Conservation (phyloP, 148 eudicot species). For the Rhododendron ovatum region DNA sequence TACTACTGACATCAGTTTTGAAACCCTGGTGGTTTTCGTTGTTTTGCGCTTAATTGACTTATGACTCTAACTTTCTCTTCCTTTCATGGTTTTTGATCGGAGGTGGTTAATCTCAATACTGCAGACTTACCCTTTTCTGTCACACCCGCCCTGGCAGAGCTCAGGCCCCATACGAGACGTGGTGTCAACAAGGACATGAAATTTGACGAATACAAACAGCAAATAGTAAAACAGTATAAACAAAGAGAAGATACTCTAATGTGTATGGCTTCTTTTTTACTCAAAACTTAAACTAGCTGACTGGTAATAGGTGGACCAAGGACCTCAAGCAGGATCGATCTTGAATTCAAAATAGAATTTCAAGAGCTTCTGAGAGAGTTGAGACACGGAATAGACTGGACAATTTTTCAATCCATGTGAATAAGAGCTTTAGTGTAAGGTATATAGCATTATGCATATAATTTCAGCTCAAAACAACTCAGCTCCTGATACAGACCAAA, state of each 20-base stretch:
- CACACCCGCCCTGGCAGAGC: background rate
- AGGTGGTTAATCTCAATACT: background rate
- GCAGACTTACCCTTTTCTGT: background rate
- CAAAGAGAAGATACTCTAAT: background rate
- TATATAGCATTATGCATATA: no score
- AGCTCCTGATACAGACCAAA: background rate
- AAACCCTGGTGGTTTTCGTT: no score
- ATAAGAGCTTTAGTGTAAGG: background rate
- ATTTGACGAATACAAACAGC: background rate
- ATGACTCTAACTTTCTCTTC: no score
- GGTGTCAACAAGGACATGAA: background rate
- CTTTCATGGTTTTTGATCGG: background rate
- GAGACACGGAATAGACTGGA: background rate
- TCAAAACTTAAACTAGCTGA: background rate
- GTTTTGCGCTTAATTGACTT: no score
- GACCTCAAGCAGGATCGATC: background rate
- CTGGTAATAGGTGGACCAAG: background rate
- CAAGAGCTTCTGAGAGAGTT: background rate
- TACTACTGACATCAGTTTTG: no score
- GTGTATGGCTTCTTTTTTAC: background rate
- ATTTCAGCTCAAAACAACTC: background rate
- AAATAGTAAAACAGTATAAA: background rate
- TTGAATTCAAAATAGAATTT: background rate
- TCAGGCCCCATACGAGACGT: background rate
- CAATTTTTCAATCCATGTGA: background rate